Conservation (phyloP, 2,329 filamentous ascomycete genomes). For the Colletotrichum sp. region DNA sequence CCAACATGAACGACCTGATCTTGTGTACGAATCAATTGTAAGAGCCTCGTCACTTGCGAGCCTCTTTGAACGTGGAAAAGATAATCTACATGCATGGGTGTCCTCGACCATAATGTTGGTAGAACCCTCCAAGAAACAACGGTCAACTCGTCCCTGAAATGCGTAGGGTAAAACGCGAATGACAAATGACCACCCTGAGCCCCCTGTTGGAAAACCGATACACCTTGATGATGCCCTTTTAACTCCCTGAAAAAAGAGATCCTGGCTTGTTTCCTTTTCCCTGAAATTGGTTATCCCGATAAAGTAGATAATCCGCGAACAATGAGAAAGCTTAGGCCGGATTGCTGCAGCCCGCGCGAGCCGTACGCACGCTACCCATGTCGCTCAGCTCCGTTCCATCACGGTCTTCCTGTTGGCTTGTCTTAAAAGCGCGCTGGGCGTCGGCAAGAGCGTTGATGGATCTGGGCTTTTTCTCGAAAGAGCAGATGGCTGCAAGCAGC, state of each 20-base stretch:
- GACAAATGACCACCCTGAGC: neutral
- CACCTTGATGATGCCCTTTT: neutral
- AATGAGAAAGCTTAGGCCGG: neutral
- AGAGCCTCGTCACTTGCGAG: neutral
- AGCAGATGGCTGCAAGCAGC: conserved; percentile 47
- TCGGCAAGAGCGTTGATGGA: conserved; percentile 27
- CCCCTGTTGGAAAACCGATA: neutral
- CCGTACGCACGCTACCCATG: conserved; percentile 7
- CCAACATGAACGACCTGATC: neutral
- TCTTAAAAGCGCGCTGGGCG: conserved; percentile 11
- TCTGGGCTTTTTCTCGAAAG: conserved; percentile 46
- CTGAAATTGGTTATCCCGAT: neutral
- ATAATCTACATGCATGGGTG: neutral
- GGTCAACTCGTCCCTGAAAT: neutral
- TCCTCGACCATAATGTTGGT: neutral
- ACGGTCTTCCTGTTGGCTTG: neutral
- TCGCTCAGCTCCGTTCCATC: conserved; percentile 15
- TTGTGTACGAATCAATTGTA: neutral
- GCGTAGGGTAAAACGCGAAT: neutral
- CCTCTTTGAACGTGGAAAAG: neutral
- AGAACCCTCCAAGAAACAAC: neutral
- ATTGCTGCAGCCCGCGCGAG: neutral
- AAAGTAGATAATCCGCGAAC: neutral
- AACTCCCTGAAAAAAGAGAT: conserved; percentile 2
- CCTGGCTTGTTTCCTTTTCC: neutral